A percentile compares a stretch with the other conserved stretches of the same genome.
phyloP scores from a whole-genome alignment of 108 stramenopile species.

The Hondaea fermentalgiana region DNA sequence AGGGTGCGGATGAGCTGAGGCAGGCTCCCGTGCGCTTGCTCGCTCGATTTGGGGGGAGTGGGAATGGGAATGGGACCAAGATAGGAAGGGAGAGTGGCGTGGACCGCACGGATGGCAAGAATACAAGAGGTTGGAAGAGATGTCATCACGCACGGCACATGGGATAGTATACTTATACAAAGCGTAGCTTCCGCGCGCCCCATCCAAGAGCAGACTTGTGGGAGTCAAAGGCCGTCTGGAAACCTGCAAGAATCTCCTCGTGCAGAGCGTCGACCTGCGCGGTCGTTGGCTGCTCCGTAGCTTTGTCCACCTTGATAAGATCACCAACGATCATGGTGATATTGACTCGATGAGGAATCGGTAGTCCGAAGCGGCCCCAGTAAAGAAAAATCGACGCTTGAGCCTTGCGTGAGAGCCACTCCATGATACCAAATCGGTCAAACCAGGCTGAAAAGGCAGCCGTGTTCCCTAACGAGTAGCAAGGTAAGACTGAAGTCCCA shows the following conservation, averaged over 20 bases:
- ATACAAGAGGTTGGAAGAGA: too few relatives aligned
- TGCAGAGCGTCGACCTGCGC: slow-evolving; percentile 6
- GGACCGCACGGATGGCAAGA: too few relatives aligned
- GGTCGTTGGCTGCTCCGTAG: neutral
- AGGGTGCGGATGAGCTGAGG: too few relatives aligned
- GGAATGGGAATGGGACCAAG: too few relatives aligned
- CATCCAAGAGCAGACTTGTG: slow-evolving; percentile 20
- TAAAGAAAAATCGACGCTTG: slow-evolving; percentile 4
- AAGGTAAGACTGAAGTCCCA: neutral
- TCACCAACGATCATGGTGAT: slow-evolving; percentile 13
- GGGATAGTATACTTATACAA: neutral
- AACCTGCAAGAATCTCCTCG: neutral
- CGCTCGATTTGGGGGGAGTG: too few relatives aligned
- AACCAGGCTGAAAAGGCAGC: neutral
- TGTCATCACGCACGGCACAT: too few relatives aligned
- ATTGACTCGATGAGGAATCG: neutral
- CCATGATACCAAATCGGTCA: slow-evolving; percentile 16
- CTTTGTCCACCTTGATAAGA: neutral
- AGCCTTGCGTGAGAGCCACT: slow-evolving; percentile 1
- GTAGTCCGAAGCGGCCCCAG: slow-evolving; percentile 13
- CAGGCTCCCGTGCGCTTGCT: too few relatives aligned
- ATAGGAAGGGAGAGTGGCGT: too few relatives aligned
- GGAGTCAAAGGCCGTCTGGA: neutral
- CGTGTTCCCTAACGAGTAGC: slow-evolving; percentile 17
- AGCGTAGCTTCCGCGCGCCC: neutral